phyloP scores from a whole-genome alignment of 176 grass and related monocot genomes.

The Rhipidocladum racemiflorum region DNA sequence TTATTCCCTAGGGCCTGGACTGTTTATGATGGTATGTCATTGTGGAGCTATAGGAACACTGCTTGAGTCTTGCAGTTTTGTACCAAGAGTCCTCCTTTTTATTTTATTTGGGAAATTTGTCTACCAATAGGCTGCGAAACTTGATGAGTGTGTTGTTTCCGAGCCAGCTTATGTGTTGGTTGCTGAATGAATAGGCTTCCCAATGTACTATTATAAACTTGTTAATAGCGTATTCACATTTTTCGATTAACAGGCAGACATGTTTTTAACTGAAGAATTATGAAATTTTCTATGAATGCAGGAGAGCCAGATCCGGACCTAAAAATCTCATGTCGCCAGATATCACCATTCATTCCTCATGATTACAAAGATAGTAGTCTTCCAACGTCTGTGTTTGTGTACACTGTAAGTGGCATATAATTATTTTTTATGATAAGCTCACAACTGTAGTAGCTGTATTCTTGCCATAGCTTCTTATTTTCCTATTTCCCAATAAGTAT shows the following conservation, averaged over 20 bases:
- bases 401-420: constrained; percentile 64
- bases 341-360: constrained; percentile 98
- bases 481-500: constrained; percentile 12
- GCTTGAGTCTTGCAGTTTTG: background rate
- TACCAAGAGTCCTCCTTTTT: background rate
- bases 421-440: constrained; percentile 3
- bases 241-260: background rate
- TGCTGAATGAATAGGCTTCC: background rate
- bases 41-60: constrained; percentile 6
- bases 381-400: constrained; percentile 94
- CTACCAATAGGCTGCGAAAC: background rate
- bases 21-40: constrained; percentile 85
- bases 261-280: background rate
- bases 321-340: constrained; percentile 98
- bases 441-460: background rate
- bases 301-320: constrained; percentile 98
- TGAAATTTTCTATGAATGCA: constrained; percentile 31
- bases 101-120: background rate
- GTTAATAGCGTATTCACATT: background rate
- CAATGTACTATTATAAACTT: background rate
- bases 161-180: background rate
- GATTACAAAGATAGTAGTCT: constrained; percentile 98
- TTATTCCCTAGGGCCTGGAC: constrained; percentile 98
- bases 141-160: constrained; percentile 12
- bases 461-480: background rate